These are phyloP conservation scores for Ocimum tenuiflorum DNA, from an alignment of 257 asterid species.

Conservation along the genomic window DNA sequence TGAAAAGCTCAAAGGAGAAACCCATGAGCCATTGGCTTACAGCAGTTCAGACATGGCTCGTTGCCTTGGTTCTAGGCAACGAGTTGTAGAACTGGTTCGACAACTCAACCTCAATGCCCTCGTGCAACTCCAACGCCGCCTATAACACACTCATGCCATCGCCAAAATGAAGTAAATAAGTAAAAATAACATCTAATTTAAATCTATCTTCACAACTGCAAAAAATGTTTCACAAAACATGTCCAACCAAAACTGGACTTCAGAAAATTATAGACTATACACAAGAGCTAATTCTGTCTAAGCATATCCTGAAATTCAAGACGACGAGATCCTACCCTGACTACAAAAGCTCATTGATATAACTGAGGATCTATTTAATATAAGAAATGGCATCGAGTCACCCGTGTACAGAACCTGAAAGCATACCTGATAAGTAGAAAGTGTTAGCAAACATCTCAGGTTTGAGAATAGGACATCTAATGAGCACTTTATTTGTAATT, in stretches of 20 bases:
- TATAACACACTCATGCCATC: no score
- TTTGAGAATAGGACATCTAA: neutral
- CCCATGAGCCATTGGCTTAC: no score
- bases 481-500: neutral
- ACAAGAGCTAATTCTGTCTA: neutral
- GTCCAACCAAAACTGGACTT: neutral
- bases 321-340: neutral
- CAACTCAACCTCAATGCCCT: no score
- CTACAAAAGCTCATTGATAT: conserved; percentile 1
- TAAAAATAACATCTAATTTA: neutral
- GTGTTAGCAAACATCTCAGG: conserved; percentile 5
- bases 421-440: neutral
- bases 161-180: neutral
- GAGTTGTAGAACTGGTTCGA: no score
- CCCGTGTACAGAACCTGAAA: neutral
- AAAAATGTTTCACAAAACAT: no score
- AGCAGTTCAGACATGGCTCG: no score
- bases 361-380: conserved; percentile 7
- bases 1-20: neutral
- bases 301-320: neutral
- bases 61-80: no score
- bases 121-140: no score
- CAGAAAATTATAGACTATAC: neutral
- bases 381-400: neutral
- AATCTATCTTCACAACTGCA: neutral